Percentiles rank a stretch among this genome's conserved stretches.
Evolutionary conservation across 306 rosid genomes (phyloP).

Genomic region (Biancaea sappan): DNA sequence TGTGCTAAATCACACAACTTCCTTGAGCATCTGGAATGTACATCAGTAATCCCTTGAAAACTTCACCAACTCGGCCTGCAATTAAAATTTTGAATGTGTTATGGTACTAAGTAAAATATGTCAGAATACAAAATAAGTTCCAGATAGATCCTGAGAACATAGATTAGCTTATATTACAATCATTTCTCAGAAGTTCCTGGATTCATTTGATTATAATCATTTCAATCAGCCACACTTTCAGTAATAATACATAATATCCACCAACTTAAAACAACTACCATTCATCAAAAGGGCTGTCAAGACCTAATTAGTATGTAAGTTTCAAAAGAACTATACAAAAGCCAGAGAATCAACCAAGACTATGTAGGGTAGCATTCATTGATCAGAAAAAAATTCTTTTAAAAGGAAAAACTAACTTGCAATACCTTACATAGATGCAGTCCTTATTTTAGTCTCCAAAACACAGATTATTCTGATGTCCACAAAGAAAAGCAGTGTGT

Average conservation of each 20-base stretch:
- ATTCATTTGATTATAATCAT: not conserved
- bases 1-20: slow-evolving; percentile 1
- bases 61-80: slow-evolving; percentile 76
- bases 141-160: not conserved
- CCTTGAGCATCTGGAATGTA: slow-evolving; percentile 27
- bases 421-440: slow-evolving; percentile 12
- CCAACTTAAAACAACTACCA: not conserved
- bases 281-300: not conserved
- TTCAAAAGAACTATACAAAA: not conserved
- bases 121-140: not conserved
- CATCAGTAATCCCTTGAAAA: slow-evolving; percentile 62
- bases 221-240: not conserved
- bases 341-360: not conserved
- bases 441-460: not conserved
- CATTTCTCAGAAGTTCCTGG: slow-evolving; percentile 12
- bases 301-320: not conserved
- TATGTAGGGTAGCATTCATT: not conserved
- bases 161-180: not conserved
- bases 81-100: slow-evolving; percentile 19
- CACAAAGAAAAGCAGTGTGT: not conserved
- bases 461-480: not conserved
- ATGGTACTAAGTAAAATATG: not conserved
- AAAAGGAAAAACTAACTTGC: slow-evolving; percentile 13
- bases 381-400: not conserved
- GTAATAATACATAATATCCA: not conserved